Percentiles rank a stretch among this genome's conserved stretches.
Conservation (phyloP, 2,329 filamentous ascomycete genomes). For the Ilyonectria destructans region DNA sequence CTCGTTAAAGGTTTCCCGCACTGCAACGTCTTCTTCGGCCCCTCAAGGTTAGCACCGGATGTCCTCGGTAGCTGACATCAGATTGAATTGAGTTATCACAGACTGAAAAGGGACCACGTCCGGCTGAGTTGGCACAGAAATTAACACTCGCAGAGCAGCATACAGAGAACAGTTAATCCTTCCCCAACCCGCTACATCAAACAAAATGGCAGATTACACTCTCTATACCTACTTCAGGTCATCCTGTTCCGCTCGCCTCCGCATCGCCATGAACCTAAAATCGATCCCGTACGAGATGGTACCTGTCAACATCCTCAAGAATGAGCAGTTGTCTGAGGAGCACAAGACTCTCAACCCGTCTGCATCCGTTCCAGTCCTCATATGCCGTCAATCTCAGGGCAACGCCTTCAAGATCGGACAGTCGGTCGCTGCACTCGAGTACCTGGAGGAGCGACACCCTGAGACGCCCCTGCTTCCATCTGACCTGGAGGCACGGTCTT, state of each 20-base stretch:
- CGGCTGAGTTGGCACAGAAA: neutral
- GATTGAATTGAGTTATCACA: neutral
- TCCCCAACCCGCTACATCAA: neutral
- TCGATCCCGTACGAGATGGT: slow-evolving; percentile 63
- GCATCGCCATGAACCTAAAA: slow-evolving; percentile 73
- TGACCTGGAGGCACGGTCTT: slow-evolving; percentile 61
- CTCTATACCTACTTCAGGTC: slow-evolving; percentile 76
- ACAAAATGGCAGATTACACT: slow-evolving; percentile 52
- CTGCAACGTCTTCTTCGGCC: neutral
- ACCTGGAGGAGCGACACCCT: slow-evolving; percentile 71
- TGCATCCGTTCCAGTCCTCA: slow-evolving; percentile 69
- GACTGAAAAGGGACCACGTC: slow-evolving; percentile 5
- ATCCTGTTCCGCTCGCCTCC: slow-evolving; percentile 74
- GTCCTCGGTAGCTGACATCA: neutral
- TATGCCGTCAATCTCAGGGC: slow-evolving; percentile 52
- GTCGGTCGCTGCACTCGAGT: slow-evolving; percentile 74
- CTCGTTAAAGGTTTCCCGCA: neutral
- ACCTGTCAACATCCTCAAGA: slow-evolving; percentile 69
- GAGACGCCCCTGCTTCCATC: slow-evolving; percentile 64
- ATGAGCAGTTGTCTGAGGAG: slow-evolving; percentile 63
- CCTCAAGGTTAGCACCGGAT: slow-evolving; percentile 12
- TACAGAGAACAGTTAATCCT: neutral
- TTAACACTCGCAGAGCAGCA: neutral
- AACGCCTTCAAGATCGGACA: slow-evolving; percentile 65
- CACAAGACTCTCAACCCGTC: slow-evolving; percentile 70